Conservation (phyloP, 2,329 filamentous ascomycete genomes). For the Fusarium praegraminearum region DNA sequence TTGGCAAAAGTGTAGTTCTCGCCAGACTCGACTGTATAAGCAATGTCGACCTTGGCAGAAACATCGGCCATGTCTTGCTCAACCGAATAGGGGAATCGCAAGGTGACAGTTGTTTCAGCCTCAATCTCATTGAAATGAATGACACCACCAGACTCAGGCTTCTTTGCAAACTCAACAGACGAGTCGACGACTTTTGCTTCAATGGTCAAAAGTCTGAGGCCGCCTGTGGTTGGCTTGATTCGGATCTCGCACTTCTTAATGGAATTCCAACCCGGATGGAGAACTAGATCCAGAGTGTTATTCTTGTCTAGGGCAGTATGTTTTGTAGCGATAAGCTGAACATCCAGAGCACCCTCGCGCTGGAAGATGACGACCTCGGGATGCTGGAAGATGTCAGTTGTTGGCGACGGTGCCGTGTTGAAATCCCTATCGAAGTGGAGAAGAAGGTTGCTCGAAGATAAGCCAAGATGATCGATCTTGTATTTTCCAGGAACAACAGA, state of each 20-base stretch:
- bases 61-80: slow-evolving; percentile 81
- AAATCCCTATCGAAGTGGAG: slow-evolving; percentile 74
- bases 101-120: slow-evolving; percentile 61
- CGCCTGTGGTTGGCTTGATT: slow-evolving; percentile 73
- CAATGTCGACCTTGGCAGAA: slow-evolving; percentile 79
- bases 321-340: slow-evolving; percentile 73
- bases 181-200: slow-evolving; percentile 66
- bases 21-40: slow-evolving; percentile 76
- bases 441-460: slow-evolving; percentile 72
- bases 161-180: slow-evolving; percentile 59
- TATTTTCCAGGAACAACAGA: slow-evolving; percentile 78
- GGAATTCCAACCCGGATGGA: slow-evolving; percentile 81
- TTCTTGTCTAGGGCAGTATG: slow-evolving; percentile 83
- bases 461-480: slow-evolving; percentile 76
- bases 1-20: slow-evolving; percentile 55
- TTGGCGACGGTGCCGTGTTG: slow-evolving; percentile 60
- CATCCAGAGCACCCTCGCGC: slow-evolving; percentile 74
- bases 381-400: slow-evolving; percentile 66
- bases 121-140: slow-evolving; percentile 64
- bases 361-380: slow-evolving; percentile 81
- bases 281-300: slow-evolving; percentile 79
- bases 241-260: slow-evolving; percentile 70
- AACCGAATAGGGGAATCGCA: slow-evolving; percentile 84
- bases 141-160: slow-evolving; percentile 66
- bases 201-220: slow-evolving; percentile 71